phyloP scores from a whole-genome alignment of 257 asterid species.

The Solanum commersonii region DNA sequence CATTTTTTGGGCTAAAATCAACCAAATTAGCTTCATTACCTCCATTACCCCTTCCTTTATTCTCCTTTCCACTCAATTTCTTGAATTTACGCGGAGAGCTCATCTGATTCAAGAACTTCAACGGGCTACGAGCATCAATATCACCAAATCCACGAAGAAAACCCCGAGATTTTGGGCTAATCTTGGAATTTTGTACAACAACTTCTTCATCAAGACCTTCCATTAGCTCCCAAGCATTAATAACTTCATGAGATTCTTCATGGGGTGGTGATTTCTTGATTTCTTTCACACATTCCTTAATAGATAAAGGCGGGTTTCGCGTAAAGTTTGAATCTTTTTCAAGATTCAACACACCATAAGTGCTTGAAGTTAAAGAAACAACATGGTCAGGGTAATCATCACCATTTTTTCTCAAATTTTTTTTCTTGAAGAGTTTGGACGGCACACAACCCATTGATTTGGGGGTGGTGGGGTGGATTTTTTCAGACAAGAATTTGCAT shows the following conservation, averaged over 20 bases:
- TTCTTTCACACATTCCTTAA: constrained; percentile 15
- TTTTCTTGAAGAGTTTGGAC: constrained; percentile 37
- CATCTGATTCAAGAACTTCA: constrained; percentile 62
- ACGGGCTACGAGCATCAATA: constrained; percentile 52
- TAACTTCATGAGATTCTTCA: constrained; percentile 56
- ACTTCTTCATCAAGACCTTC: constrained; percentile 74
- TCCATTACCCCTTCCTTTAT: constrained; percentile 20
- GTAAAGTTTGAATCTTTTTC: constrained; percentile 22
- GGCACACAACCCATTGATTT: constrained; percentile 81
- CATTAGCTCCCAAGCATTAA: constrained; percentile 94
- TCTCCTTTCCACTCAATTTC: constrained; percentile 65
- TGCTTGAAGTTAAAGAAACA: constrained; percentile 84
- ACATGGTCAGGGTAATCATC: constrained; percentile 41
- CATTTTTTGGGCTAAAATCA: constrained; percentile 44
- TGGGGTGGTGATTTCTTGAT: constrained; percentile 32
- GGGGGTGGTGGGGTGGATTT: background rate
- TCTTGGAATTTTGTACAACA: constrained; percentile 24
- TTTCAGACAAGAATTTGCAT: constrained; percentile 2
- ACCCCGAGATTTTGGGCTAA: constrained; percentile 47
- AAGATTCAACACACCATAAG: constrained; percentile 69
- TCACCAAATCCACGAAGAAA: constrained; percentile 30
- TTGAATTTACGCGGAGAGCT: constrained; percentile 58
- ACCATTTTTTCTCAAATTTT: constrained; percentile 12
- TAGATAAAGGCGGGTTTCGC: background rate
- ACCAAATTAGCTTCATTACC: background rate